Evolutionary conservation across 2,329 filamentous ascomycete species (phyloP).

Genomic region (Epichloe glyceriae): DNA sequence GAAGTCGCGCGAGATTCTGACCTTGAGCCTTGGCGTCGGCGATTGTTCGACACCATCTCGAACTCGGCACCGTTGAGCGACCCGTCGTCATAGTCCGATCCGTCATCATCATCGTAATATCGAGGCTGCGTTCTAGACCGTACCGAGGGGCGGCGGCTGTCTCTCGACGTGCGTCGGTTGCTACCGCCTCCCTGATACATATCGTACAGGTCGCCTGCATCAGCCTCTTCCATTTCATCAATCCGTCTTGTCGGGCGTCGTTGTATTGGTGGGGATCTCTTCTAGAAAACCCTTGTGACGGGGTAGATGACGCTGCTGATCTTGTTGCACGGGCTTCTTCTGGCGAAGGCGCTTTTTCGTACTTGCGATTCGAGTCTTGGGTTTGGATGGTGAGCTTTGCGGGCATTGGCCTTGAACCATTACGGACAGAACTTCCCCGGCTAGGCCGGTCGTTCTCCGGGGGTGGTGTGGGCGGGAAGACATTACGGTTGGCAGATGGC

Average conservation of each 20-base stretch:
- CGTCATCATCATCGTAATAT: slow-evolving; percentile 72
- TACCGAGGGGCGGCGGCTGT: slow-evolving; percentile 15
- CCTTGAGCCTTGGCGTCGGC: slow-evolving; percentile 31
- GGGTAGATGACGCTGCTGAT: slow-evolving; percentile 31
- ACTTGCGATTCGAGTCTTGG: slow-evolving; percentile 37
- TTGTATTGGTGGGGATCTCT: slow-evolving; percentile 21
- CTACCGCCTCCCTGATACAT: slow-evolving; percentile 37
- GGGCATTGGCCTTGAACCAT: slow-evolving; percentile 46
- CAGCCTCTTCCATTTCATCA: slow-evolving; percentile 45
- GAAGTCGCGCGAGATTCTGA: slow-evolving; percentile 41
- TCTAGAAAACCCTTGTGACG: slow-evolving; percentile 31
- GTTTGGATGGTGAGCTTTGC: slow-evolving; percentile 50
- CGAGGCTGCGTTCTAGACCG: slow-evolving; percentile 32
- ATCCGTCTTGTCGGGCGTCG: slow-evolving; percentile 18
- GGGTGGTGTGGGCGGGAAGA: slow-evolving; percentile 96
- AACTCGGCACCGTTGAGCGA: slow-evolving; percentile 67
- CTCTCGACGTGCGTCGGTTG: slow-evolving; percentile 25
- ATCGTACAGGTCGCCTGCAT: slow-evolving; percentile 59
- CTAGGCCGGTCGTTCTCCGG: slow-evolving; percentile 69
- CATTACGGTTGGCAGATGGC: slow-evolving; percentile 62
- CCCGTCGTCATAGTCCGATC: slow-evolving; percentile 57
- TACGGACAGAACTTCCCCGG: slow-evolving; percentile 48
- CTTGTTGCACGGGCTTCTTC: slow-evolving; percentile 23
- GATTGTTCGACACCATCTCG: slow-evolving; percentile 56
- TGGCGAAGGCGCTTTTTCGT: slow-evolving; percentile 41